Evolutionary conservation across 441 rosid genomes (phyloP), one percentile per base, ranked within the genome.

Genomic region (Bruguiera hainesii): DNA sequence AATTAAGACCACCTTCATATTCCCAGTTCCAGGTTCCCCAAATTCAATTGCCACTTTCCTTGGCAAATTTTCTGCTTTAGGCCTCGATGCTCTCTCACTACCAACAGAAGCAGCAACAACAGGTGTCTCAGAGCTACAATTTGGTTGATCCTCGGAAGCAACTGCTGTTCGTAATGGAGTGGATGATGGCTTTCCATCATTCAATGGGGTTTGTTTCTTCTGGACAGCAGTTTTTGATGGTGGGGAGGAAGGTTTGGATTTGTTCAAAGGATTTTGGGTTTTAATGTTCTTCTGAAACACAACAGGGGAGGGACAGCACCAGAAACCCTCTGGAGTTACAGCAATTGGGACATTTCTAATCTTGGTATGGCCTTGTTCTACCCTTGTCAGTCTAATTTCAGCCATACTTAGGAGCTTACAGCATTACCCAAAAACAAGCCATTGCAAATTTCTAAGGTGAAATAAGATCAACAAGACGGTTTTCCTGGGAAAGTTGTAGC

Each of bases 281-380:
- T 91, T 94, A 25, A 74, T 73, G 64, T 87, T 82, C 83, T 89
- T 94, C 69, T 94, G 98, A 78, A 94, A 94, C 66, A 79, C 93
- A 60, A 85, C 90, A 69, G 97, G 97, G 53, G 96, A 91, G 53
- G 98, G 97, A 71, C 97, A 94, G 71, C 98, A 94, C 98, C 98
- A 94, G 75, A 94, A 94, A 33, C 97, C 98, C 81, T 94, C 96
- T 57, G 97, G 96, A 21, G 96, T 94, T 63, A 91, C 96, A 57
- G 97, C 98, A 82, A 89, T 88, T 18, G 98, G 98, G 61, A 89
- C 97, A 77, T 77, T 91, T 73, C 85, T 80, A 63, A 94, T 84
- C 83, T 87, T 94, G 80, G 93, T 82, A 70, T 88, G 96, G 46
- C 93, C 89, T 77, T 85, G 88, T 53, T 89, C 96, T 72, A 85